Base-by-base conservation (phyloP, 2,329 filamentous ascomycete genomes). In the Gaeumannomyces sp. region DNA sequence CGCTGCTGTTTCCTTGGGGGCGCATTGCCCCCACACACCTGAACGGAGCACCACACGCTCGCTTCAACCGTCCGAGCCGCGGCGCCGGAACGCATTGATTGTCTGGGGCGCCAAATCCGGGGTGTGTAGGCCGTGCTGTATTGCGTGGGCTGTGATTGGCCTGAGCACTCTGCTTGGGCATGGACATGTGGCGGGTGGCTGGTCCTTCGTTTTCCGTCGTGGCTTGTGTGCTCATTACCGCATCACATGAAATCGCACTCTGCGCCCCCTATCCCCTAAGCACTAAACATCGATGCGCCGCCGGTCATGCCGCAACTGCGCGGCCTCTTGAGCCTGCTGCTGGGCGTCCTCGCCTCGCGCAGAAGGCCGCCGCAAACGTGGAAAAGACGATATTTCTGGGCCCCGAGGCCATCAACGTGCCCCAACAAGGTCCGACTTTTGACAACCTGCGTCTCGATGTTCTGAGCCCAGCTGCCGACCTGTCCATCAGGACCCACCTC, bases 381-480 rank as follows among this genome's bases (percentile, higher is more conserved):
- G 95, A 98, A 75, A 99, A 99, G 78, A 82, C 85, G 70, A 92
- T 98, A 72, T 98, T 99, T 79, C 80, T 89, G 50, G 92, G 86
- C 28, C 93, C 93, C 14, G 73, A 78, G 38, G 76, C 81, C 38
- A 75, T 85, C 71, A 75, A 80, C 64, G 76, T 90, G 60, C 84
- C 89, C 50, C 76, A 82, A 64, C 74, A 79, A 62, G 81, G 80
- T 69, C 84, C 83, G 65, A 83, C 78, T 31, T 76, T 91, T 62
- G 80, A 85, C 66, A 80, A 85, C 71, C 80, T 93, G 53, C 81
- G 83, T 61, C 81, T 96, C 64, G 80, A 85, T 68, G 77, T 81
- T n/a, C 81, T 96, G 62, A 87, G 86, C 4, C 88, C 87, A 4
- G 75, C 31, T 19, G 59, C 8, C 8, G 29, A 60, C 63, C 29